phyloP scores from a whole-genome alignment of 257 asterid genomes.

The Gentiana macrophylla region DNA sequence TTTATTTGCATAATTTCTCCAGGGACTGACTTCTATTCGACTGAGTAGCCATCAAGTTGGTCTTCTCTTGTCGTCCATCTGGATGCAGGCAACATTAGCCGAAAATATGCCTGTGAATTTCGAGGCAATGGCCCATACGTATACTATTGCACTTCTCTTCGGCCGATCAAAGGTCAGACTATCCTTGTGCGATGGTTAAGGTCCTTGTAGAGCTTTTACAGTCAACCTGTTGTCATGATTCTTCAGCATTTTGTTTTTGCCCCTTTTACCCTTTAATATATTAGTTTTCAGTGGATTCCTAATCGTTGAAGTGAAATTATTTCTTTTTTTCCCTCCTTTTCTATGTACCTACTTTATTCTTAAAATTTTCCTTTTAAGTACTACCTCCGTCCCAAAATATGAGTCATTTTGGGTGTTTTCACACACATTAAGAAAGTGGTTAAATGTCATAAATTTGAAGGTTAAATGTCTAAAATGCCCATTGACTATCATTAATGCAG shows the following conservation, averaged over 20 bases:
- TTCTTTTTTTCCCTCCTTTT: no score
- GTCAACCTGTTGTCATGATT: background rate
- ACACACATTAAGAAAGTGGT: no score
- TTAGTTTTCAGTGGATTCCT: no score
- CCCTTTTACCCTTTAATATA: no score
- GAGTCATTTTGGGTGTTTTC: no score
- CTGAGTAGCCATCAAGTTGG: slow-evolving; percentile 40
- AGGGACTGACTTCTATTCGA: slow-evolving; percentile 37
- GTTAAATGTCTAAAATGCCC: no score
- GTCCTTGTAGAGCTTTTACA: background rate
- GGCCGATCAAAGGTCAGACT: slow-evolving; percentile 35
- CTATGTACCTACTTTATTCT: no score
- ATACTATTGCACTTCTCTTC: slow-evolving; percentile 29
- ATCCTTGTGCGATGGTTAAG: background rate
- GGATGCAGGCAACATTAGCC: slow-evolving; percentile 35
- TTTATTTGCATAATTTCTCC: slow-evolving; percentile 5
- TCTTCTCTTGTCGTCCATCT: slow-evolving; percentile 42
- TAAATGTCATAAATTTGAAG: no score
- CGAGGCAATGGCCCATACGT: slow-evolving; percentile 42
- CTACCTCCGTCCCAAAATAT: no score
- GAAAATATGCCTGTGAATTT: slow-evolving; percentile 37
- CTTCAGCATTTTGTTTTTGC: no score
- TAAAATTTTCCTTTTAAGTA: no score
- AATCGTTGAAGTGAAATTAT: background rate
- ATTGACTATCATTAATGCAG: no score